Percentiles rank a stretch among this genome's conserved stretches.
Evolutionary conservation across 225 moss, liverwort and hornwort genomes (phyloP).

Genomic region (Marchantia paleacea): DNA sequence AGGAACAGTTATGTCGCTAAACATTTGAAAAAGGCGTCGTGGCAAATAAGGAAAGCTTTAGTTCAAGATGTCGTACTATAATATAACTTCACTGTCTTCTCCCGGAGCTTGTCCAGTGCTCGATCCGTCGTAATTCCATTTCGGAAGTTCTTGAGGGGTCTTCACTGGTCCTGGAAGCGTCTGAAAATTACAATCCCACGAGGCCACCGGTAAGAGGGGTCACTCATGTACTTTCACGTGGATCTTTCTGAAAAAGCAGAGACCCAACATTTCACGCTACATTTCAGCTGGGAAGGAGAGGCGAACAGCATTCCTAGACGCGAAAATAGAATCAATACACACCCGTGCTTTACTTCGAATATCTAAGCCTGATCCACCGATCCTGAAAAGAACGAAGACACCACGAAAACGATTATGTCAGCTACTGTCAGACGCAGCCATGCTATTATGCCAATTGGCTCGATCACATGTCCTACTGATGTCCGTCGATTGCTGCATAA

Average conservation of each 20-base stretch:
- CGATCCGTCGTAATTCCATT: slow-evolving; percentile 59
- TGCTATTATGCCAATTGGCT: not conserved
- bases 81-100: slow-evolving; percentile 47
- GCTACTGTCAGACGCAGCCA: not conserved
- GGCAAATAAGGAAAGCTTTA: not conserved
- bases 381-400: slow-evolving; percentile 11
- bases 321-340: not conserved
- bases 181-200: slow-evolving; percentile 18
- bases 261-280: not conserved
- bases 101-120: slow-evolving; percentile 55
- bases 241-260: not conserved
- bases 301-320: not conserved
- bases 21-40: not conserved
- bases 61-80: slow-evolving; percentile 32
- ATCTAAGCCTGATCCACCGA: slow-evolving; percentile 33
- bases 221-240: not conserved
- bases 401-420: not conserved
- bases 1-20: not conserved
- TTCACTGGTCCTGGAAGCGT: slow-evolving; percentile 39
- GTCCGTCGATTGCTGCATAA: not conserved
- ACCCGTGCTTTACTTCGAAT: slow-evolving; percentile 41
- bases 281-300: not conserved
- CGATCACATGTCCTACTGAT: not conserved
- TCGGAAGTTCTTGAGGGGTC: slow-evolving; percentile 34
- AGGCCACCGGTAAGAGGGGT: not conserved